These are phyloP conservation scores for Neoboletus subvelutipes DNA, from an alignment of 768 basidiomycete species.

Conservation along the genomic window DNA sequence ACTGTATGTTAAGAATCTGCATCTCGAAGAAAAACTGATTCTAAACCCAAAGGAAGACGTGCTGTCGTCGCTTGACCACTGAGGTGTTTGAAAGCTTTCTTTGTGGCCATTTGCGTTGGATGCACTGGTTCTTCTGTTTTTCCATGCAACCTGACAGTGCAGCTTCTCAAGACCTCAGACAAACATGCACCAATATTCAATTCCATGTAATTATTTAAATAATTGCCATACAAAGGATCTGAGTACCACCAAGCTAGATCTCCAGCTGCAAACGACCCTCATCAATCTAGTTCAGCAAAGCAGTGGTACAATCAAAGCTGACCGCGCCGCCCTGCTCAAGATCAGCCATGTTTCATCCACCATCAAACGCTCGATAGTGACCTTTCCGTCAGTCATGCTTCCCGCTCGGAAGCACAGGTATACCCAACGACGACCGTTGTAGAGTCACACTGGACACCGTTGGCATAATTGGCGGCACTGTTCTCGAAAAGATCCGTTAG, in stretches of 20 bases:
- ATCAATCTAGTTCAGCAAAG: not conserved
- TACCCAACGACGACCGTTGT: not conserved
- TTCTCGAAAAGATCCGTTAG: not conserved
- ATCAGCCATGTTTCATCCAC: not conserved
- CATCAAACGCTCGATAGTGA: not conserved
- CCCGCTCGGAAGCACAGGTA: not conserved
- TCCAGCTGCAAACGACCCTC: not conserved
- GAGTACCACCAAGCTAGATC: not conserved
- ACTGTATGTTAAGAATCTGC: constrained; percentile 20
- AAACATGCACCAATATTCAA: not conserved
- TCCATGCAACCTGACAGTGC: not conserved
- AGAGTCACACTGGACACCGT: not conserved
- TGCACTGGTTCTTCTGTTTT: not conserved
- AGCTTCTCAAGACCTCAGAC: not conserved
- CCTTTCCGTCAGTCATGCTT: not conserved
- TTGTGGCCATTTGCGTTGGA: not conserved
- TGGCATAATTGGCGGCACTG: too few relatives aligned
- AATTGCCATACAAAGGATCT: not conserved
- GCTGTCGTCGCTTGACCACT: not conserved
- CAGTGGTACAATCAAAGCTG: not conserved
- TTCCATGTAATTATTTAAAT: not conserved
- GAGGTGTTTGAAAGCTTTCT: not conserved
- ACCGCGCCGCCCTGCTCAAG: not conserved
- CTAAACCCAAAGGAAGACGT: constrained; percentile 1
- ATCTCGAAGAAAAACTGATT: constrained; percentile 4